Base-by-base conservation (phyloP, 108 stramenopile genomes). In the Cyclostephanos invisitatus region DNA sequence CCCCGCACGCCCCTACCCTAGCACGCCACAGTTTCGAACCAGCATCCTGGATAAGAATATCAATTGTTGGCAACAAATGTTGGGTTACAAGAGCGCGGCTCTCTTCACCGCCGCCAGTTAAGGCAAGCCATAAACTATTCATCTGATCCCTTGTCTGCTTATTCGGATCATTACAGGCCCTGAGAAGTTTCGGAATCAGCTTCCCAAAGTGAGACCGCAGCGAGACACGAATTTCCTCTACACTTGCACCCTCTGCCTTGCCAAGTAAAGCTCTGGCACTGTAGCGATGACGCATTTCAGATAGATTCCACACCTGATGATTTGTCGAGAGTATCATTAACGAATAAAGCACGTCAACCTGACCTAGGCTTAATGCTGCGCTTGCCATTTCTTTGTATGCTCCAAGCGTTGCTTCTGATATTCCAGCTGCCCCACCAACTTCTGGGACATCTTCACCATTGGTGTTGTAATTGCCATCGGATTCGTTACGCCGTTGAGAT, bases 81-180 rank as follows among this genome's bases (percentile, higher is more conserved):
- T 80, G 58, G 6, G 86, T 75, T 20, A 89, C 89, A 2, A 78
- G 64, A 18, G 64, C 64, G 35, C 94, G 66, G 20, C 85, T 82
- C 54, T 95, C 91, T 11, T 88, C 84, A 18, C 91, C 91, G 12
- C 94, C 94, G 42, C 94, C 91, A 29, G 94, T 95, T 18, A 95
- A 58, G 15, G 86, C 90, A 62, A 81, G 51, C 94, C 94, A 95
- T 0, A 95, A 66, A 57, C 70, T 74, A 44, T 77, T 76, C 90
- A 95, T 92, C 50, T 95, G 89, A 46, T 92, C 89, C 36, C 91
- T 77, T 3, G 94, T 95, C 68, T 92, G 87, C 48, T 87, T 88
- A 48, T 89, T 91, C 12, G 91, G 91, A 69, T 92, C 89, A 65
- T 92, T 80, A 28, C 82, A 86, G 12, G 91, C 94, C 42, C 90